Evolutionary conservation across 139 green algal genomes (phyloP), one percentile per base, ranked within the genome.

Genomic region (Coelastrella sp.): DNA sequence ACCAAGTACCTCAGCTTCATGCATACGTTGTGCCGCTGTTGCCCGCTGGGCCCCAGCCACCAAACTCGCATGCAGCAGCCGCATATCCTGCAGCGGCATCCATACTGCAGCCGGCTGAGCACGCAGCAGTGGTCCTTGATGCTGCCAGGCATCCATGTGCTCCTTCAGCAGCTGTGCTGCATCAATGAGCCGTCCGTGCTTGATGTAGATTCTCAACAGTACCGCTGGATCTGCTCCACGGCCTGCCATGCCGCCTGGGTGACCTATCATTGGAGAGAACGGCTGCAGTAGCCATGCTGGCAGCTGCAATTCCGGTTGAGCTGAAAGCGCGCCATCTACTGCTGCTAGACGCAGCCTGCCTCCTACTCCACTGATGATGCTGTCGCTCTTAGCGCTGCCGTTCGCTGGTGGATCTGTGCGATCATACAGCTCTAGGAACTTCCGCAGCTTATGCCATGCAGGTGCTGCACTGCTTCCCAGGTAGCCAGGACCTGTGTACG

Each of bases 231-330:
- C 81, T 19, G 50, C 50, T 25, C 64, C 27, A 5, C 19, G 32
- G 6, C 81, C 81, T 1, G 81, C 81, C 81, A 86, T 86, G 13
- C 67, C 80, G 15, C 80, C 81, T 32, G 41, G 13, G 21, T 4
- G 4, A 32, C 51, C 45, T 30, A 37, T 40, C 4, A 34, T 15
- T 23, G 68, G 68, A 25, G 32, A 3, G 51, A 81, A 81, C 8
- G 81, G 50, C 37, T 76, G 45, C 50, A 81, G 68, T 35, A 86
- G 69, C 81, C 81, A 86, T 6, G 37, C 37, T 21, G 81, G 81
- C 15, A 86, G 51, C 68, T 57, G n/a, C 51, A 73, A 2, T 9
- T 21, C 51, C 0, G 68, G 8, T 40, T 51, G 67, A 37, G 50
- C 51, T 43, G 68, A 50, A n/a, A 86, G 51, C 25, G 53, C 51